phyloP scores from a whole-genome alignment of 345 rosid genomes.

The Brassica incana region DNA sequence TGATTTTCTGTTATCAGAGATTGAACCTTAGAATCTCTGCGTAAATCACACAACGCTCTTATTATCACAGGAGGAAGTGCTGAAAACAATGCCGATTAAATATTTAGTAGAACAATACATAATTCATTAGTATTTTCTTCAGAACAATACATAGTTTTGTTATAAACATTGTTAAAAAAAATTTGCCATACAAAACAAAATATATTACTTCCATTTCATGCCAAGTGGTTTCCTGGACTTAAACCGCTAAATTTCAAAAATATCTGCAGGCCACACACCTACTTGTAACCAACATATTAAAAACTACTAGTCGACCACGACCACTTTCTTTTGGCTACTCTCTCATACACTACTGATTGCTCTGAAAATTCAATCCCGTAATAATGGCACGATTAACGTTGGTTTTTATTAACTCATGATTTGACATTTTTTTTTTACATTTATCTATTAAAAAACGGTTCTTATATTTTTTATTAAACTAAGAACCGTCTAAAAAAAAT shows the following conservation, averaged over 20 bases:
- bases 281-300: neutral
- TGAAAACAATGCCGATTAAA: slow-evolving; percentile 16
- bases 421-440: too few relatives aligned
- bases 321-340: neutral
- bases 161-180: neutral
- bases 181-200: neutral
- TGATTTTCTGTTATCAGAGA: slow-evolving; percentile 36
- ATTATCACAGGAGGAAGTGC: slow-evolving; percentile 44
- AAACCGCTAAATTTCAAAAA: neutral
- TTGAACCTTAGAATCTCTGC: slow-evolving; percentile 40
- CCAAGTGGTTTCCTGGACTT: neutral
- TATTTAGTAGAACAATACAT: neutral
- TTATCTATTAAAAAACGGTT: too few relatives aligned
- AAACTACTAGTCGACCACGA: neutral
- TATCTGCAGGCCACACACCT: neutral
- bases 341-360: neutral
- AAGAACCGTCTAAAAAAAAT: too few relatives aligned
- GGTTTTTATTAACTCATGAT: too few relatives aligned
- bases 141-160: neutral
- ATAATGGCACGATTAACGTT: neutral
- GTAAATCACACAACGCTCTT: slow-evolving; percentile 47
- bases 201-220: neutral
- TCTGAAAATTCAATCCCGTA: neutral
- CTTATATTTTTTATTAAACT: too few relatives aligned
- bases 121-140: neutral